phyloP scores from a whole-genome alignment of 768 basidiomycete species.

The Amanita pseudoporphyria region DNA sequence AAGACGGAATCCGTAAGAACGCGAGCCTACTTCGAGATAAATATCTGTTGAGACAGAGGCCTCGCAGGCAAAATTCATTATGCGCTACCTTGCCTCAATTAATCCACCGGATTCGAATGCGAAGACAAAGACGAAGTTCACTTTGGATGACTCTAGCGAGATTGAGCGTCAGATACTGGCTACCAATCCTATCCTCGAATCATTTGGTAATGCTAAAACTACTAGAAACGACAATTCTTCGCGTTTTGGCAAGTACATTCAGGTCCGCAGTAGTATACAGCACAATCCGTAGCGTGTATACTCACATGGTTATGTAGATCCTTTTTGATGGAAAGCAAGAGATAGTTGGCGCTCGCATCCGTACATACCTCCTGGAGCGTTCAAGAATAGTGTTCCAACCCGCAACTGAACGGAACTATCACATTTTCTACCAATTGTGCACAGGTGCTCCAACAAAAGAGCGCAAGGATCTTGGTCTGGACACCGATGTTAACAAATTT shows the following conservation, averaged over 20 bases:
- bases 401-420: slow-evolving; percentile 94
- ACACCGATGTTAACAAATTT: slow-evolving; percentile 79
- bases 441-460: slow-evolving; percentile 94
- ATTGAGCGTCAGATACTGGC: slow-evolving; percentile 96
- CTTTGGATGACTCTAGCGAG: slow-evolving; percentile 83
- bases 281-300: not conserved
- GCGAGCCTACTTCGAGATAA: slow-evolving; percentile 1
- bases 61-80: slow-evolving; percentile 92
- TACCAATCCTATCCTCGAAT: slow-evolving; percentile 98
- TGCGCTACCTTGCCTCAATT: slow-evolving; percentile 97
- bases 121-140: slow-evolving; percentile 59
- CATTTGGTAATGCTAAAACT: slow-evolving; percentile 99
- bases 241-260: slow-evolving; percentile 98
- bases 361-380: slow-evolving; percentile 95
- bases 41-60: not conserved
- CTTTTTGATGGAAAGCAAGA: slow-evolving; percentile 93
- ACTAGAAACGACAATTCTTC: slow-evolving; percentile 99
- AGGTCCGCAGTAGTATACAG: slow-evolving; percentile 41
- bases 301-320: slow-evolving; percentile 47
- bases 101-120: slow-evolving; percentile 65
- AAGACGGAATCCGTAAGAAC: slow-evolving; percentile 89
- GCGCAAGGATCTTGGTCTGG: slow-evolving; percentile 88
- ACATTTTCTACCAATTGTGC: slow-evolving; percentile 99
- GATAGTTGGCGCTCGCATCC: slow-evolving; percentile 97
- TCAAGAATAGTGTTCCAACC: slow-evolving; percentile 98